Percentiles rank a stretch among this genome's conserved stretches.
Conservation (phyloP, 805 yeast species). For the Debaryomyces castellii region DNA sequence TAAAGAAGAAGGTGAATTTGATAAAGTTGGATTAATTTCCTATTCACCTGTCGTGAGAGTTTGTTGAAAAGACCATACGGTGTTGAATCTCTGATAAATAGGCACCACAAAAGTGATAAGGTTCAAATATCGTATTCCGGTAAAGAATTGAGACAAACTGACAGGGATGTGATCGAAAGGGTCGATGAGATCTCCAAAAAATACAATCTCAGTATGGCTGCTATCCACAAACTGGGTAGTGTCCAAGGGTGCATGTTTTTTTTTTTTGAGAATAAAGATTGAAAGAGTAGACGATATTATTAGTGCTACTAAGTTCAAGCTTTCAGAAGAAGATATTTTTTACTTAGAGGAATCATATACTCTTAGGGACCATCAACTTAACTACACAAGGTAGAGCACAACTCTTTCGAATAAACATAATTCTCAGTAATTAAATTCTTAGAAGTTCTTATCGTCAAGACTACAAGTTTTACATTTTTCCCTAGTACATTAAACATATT, state of each 20-base stretch:
- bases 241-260: constrained; percentile 10
- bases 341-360: constrained; percentile 35
- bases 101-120: background rate
- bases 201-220: constrained; percentile 9
- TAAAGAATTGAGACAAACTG: constrained; percentile 7
- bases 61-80: constrained; percentile 47
- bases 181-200: constrained; percentile 12
- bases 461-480: no score
- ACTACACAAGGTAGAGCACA: background rate
- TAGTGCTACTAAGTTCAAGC: constrained; percentile 7
- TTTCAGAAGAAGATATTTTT: constrained; percentile 32
- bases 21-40: constrained; percentile 56
- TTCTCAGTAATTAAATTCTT: no score
- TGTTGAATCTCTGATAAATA: constrained; percentile 1
- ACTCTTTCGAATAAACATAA: no score
- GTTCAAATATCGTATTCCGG: background rate
- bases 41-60: constrained; percentile 63
- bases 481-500: no score
- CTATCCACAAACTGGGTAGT: constrained; percentile 12
- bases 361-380: no score
- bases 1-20: constrained; percentile 61
- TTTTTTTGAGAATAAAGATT: constrained; percentile 16
- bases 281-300: constrained; percentile 18
- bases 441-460: no score
- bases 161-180: constrained; percentile 7